phyloP scores from a whole-genome alignment of 306 rosid genomes.

The Lablab purpureus region DNA sequence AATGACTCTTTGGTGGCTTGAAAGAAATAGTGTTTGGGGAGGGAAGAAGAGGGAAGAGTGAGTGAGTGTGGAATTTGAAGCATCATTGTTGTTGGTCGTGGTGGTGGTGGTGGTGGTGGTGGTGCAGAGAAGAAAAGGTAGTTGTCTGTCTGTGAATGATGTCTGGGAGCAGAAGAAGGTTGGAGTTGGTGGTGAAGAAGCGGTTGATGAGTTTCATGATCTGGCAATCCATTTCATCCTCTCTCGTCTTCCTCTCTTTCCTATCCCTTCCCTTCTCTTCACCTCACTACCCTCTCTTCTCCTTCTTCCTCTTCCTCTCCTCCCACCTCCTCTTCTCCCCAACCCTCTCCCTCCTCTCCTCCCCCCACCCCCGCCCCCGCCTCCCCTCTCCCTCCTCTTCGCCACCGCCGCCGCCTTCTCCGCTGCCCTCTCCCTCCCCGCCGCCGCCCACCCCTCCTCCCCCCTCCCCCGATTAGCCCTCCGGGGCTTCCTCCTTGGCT shows the following conservation, averaged over 20 bases:
- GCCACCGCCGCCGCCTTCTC: slow-evolving; percentile 54
- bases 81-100: not conserved
- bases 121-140: slow-evolving; percentile 13
- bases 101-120: too few species aligned
- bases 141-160: not conserved
- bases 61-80: not conserved
- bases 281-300: slow-evolving; percentile 32
- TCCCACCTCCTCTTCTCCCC: slow-evolving; percentile 80
- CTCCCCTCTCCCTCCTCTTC: slow-evolving; percentile 59
- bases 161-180: slow-evolving; percentile 34
- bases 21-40: not conserved
- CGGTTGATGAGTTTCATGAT: slow-evolving; percentile 75
- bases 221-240: slow-evolving; percentile 93
- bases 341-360: slow-evolving; percentile 68
- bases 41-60: not conserved
- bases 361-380: slow-evolving; percentile 58
- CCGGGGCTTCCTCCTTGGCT: not conserved
- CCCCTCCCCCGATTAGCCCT: slow-evolving; percentile 30
- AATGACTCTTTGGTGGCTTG: not conserved
- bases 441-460: slow-evolving; percentile 46
- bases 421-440: slow-evolving; percentile 53
- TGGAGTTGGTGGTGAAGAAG: slow-evolving; percentile 58
- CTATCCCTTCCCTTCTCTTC: slow-evolving; percentile 17
- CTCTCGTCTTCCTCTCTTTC: slow-evolving; percentile 53
- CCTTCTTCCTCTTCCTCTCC: slow-evolving; percentile 57